Evolutionary conservation across 2,329 filamentous ascomycete species (phyloP), one percentile per base, ranked within the genome.

Genomic region (Pseudopyrenochaeta lycopersici): DNA sequence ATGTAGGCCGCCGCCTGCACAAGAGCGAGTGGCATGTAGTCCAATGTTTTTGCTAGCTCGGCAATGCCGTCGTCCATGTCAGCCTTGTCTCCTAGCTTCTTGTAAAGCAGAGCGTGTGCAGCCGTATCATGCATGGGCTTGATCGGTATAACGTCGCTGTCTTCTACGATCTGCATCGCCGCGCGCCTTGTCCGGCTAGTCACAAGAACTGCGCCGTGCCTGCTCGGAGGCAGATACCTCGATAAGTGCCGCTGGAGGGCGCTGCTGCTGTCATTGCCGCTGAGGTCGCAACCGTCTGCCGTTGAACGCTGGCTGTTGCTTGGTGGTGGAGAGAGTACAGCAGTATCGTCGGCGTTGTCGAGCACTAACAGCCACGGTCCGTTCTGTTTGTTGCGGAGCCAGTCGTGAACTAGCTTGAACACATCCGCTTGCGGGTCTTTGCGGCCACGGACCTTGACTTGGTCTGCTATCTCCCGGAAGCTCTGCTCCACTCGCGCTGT

Each of bases 1-100:
- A 77, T 76, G 46, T 73, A 76, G 7, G 68, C 59, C 6, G 67
- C 66, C 14, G 74, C 73, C 42, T 76, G 71, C 2, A 64, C 46
- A 2, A 76, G 63, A 1, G 74, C 73, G 17, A 76, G 70, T 7
- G 74, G 75, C 47, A 75, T 70, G 42, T 49, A 60, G 0, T 74
- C 72, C 0, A 77, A 68, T 11, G 59, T 60, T 1, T 41, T 42
- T 6, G 52, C 56, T 10, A 66, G 43, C 47, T 62, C 47, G 15
- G 30, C 29, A 15, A 44, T 15, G 48, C 78, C 7, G 14, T 52
- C 33, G 9, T 27, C 23, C 3, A 9, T 41, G 4, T 52, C 47
- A 15, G 23, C 17, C 2, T 46, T 7, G 1, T 11, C 30, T 41
- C 31, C 48, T n/a, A 62, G 42, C 40, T 58, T 59, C 36, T 54